Evolutionary conservation across 306 rosid species (phyloP), one percentile per base, ranked within the genome.

Genomic region (Erythrophleum fordii): DNA sequence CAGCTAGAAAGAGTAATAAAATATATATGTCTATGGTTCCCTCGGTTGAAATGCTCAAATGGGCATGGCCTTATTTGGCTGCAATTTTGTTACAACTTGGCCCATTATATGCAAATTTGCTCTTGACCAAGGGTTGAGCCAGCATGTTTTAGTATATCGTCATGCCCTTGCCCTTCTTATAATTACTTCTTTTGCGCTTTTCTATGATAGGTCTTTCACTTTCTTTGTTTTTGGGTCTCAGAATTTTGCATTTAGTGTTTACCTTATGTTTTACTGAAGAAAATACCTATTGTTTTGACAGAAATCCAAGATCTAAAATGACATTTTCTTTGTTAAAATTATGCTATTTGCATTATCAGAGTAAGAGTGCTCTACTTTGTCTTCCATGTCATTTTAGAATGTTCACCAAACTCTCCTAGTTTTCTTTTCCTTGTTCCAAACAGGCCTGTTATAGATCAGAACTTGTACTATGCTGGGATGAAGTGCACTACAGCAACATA

Each of bases 401-500:
- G 12, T 8, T 4, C 35, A 29, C 2, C 49, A 2, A 20, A 5
- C 1, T 51, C 9, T 7, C 42, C 10, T 10, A 69, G 11, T 44
- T 4, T 23, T 17, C 2, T 17, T 35, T 61, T 39, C 4, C 25
- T 66, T 79, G 25, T 7, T 28, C 13, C 22, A 13, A 25, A 65
- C 75, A 89, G 95, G 83, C 91, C 92, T 8, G 92, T 85, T 26
- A 77, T 91, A 1, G 91, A 88, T 60, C 92, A 89, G 76, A 91
- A 87, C 88, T 52, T 91, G 86, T 79, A 37, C 80, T 85, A 85
- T 28, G 53, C 81, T 0, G 95, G 92, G 45, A 75, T 89, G 88
- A 91, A 85, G 83, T 51, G 66, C 25, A 89, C 91, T 48, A 75
- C 95, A 23, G 92, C 95, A 67, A 80, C 91, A 67, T 87, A 83